A percentile compares a stretch with the other conserved stretches of the same genome.
phyloP scores from a whole-genome alignment of 345 rosid species.

The Dipteronia sinensis region DNA sequence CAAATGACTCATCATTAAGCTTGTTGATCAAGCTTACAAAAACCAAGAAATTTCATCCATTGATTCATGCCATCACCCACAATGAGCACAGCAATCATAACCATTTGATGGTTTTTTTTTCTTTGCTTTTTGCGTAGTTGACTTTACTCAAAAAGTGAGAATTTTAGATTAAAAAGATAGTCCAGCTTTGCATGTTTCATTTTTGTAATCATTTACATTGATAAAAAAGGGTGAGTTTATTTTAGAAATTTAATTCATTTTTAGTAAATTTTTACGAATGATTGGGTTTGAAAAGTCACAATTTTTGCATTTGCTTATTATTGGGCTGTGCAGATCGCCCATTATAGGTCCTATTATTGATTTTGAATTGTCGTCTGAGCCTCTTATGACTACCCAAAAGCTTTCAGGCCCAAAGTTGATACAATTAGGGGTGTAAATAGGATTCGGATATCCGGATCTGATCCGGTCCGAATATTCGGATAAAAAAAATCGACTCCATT shows the following conservation, averaged over 20 bases:
- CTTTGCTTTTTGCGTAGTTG: conserved; percentile 17
- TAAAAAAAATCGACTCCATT: too few relatives aligned
- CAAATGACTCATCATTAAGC: conserved; percentile 23
- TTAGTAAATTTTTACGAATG: too few relatives aligned
- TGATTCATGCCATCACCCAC: conserved; percentile 26
- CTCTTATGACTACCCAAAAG: not conserved
- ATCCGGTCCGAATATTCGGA: too few relatives aligned
- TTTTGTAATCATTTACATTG: conserved; percentile 8
- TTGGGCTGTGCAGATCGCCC: too few relatives aligned
- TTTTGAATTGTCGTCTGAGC: not conserved
- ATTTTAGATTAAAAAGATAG: not conserved
- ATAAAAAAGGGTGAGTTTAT: not conserved
- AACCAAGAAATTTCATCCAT: not conserved
- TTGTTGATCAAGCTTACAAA: conserved; percentile 27
- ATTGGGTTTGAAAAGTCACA: not conserved
- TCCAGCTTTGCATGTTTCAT: conserved; percentile 10
- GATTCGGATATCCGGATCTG: too few relatives aligned
- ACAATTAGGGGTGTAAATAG: too few relatives aligned
- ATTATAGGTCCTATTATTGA: too few relatives aligned
- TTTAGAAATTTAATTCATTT: not conserved
- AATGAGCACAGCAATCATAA: conserved; percentile 12
- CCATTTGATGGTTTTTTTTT: conserved; percentile 12
- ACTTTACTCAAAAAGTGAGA: conserved; percentile 8
- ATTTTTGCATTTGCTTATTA: too few relatives aligned
- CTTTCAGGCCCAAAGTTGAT: not conserved